phyloP scores from a whole-genome alignment of 495 filamentous ascomycete species.

The Hyaloscypha finlandica region DNA sequence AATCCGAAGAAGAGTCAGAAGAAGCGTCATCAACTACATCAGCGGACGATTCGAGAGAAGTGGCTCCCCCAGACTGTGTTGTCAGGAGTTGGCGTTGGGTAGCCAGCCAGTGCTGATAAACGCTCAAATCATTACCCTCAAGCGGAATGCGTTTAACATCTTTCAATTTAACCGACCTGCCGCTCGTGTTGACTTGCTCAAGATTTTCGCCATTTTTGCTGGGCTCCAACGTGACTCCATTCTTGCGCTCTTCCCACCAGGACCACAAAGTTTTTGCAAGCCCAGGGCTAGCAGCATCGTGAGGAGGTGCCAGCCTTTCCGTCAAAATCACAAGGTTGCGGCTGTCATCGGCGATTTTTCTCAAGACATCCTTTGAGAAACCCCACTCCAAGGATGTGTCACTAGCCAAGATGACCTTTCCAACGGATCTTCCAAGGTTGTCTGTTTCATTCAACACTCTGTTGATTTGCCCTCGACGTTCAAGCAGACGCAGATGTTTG shows the following conservation, averaged over 20 bases:
- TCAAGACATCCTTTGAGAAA: conserved; percentile 86
- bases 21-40: conserved; percentile 84
- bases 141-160: conserved; percentile 64
- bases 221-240: conserved; percentile 62
- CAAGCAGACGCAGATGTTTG: conserved; percentile 77
- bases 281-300: conserved; percentile 39
- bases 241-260: conserved; percentile 69
- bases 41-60: conserved; percentile 65
- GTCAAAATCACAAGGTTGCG: conserved; percentile 86
- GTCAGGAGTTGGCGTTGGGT: conserved; percentile 78
- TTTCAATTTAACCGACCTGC: conserved; percentile 59
- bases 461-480: conserved; percentile 72
- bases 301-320: conserved; percentile 54
- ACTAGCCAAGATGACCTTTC: conserved; percentile 86
- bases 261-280: conserved; percentile 66
- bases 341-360: conserved; percentile 67
- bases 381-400: conserved; percentile 93
- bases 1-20: conserved; percentile 75
- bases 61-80: conserved; percentile 66
- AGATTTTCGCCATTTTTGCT: conserved; percentile 58
- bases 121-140: conserved; percentile 68
- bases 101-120: conserved; percentile 91
- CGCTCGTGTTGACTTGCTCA: conserved; percentile 65
- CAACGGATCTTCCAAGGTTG: conserved; percentile 40
- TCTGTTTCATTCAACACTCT: conserved; percentile 51